Percentiles rank a stretch among this genome's conserved stretches.
phyloP scores from a whole-genome alignment of 2,329 filamentous ascomycete species.

The Beauveria scarabaeidicola region DNA sequence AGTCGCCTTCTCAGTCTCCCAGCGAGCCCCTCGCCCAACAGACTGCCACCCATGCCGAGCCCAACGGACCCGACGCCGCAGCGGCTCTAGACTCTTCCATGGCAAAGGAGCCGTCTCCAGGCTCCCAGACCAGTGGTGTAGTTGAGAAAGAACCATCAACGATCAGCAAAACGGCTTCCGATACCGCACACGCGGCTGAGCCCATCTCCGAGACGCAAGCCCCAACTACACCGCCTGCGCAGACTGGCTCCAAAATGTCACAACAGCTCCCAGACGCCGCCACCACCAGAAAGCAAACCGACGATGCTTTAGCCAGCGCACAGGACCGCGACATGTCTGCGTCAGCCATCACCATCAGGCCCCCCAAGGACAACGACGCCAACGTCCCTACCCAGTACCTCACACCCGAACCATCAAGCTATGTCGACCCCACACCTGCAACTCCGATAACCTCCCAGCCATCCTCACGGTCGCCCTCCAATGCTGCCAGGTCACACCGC shows the following conservation, averaged over 20 bases:
- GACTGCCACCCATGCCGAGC: neutral
- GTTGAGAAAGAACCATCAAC: neutral
- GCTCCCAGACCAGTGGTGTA: neutral
- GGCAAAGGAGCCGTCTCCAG: neutral
- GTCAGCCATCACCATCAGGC: constrained; percentile 41
- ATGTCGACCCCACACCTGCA: constrained; percentile 50
- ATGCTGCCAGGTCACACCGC: constrained; percentile 40
- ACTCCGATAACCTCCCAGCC: constrained; percentile 48
- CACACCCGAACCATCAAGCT: constrained; percentile 38
- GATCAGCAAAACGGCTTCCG: neutral
- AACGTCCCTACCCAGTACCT: constrained; percentile 33
- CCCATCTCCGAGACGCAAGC: neutral
- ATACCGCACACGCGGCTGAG: neutral
- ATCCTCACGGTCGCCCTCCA: constrained; percentile 50
- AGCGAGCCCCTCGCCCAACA: neutral
- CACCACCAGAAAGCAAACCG: neutral
- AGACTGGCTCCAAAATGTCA: neutral
- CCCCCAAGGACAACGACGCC: constrained; percentile 31
- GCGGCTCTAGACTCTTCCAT: neutral
- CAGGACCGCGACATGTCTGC: constrained; percentile 30
- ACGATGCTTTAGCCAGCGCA: neutral
- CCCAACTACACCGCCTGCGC: constrained; percentile 10
- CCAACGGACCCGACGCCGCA: neutral
- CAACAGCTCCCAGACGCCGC: neutral
- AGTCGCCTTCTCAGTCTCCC: neutral